Percentiles rank a stretch among this genome's conserved stretches.
Conservation (phyloP, 78 protist species). For the Dictyostelium discoideum region DNA sequence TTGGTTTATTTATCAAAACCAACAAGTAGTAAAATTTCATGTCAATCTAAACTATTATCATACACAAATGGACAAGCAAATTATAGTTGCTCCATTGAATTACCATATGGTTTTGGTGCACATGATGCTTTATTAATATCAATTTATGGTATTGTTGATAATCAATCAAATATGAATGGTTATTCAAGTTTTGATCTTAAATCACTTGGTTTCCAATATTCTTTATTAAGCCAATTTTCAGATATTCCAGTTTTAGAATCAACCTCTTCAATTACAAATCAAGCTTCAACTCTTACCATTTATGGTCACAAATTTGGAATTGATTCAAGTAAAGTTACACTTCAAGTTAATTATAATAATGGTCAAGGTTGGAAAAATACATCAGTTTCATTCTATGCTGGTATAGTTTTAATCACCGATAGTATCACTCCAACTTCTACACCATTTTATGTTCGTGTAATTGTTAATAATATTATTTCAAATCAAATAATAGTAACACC, state of each 20-base stretch:
- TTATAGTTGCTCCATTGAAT: neutral
- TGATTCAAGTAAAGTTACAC: neutral
- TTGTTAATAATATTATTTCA: neutral
- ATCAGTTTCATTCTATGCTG: neutral
- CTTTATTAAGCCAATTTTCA: neutral
- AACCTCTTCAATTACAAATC: neutral
- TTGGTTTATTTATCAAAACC: neutral
- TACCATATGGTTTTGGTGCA: slow-evolving; percentile 37
- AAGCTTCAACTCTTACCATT: neutral
- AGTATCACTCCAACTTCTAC: neutral
- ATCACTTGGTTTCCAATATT: neutral
- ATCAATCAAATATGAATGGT: slow-evolving; percentile 30
- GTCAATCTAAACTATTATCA: neutral
- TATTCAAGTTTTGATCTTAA: neutral
- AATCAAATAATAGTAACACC: neutral
- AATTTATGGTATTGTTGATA: slow-evolving; percentile 30
- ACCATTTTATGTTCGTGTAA: slow-evolving; percentile 19
- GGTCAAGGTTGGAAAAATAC: slow-evolving; percentile 26
- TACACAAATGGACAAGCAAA: neutral
- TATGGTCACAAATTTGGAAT: slow-evolving; percentile 20
- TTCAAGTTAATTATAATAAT: neutral
- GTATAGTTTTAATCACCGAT: neutral
- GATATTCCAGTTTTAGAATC: neutral
- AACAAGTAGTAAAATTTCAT: neutral
- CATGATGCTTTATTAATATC: neutral